Evolutionary conservation across 148 eudicot genomes (phyloP), one percentile per base, ranked within the genome.

Genomic region (Spergularia marina): DNA sequence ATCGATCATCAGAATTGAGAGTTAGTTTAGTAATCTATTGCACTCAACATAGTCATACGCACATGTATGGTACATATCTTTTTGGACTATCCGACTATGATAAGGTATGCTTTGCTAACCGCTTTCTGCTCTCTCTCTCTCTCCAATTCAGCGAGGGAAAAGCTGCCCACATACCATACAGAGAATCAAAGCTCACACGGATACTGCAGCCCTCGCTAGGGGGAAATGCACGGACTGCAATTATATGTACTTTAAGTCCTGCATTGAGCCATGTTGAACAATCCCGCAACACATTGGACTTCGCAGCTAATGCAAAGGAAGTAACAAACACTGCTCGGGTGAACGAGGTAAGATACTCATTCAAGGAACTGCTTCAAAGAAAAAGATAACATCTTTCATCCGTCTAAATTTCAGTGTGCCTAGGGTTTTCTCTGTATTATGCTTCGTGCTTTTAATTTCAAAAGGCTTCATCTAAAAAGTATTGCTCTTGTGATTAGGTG

Each of bases 221-320:
- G 49, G 99, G 99, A 79, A 92, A 96, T 80, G 96, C 99, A 64
- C 83, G 98, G 20, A 96, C 99, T 55, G 99, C 99, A 60, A 96
- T 96, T n/a, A 87, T 96, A 60, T 96, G 99, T 82, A 96, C 99
- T 17, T 78, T 96, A 80, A 96, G 99, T 82, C 97, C 99, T 66
- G 99, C 99, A 78, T 67, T 96, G 73, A 96, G 97, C 79, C 98
- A 92, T 83, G 86, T 89, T 73, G 99, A 96, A 40, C 99, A 96
- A 83, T 92, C 99, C 66, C 86, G 98, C 55, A 89, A 92, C 78
- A 92, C 99, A n/a, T 86, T 96, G 67, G 77, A 79, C 59, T 96
- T 96, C 87, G 99, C 99, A 75, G 89, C 88, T 39, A 96, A 87
- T 77, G 99, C 99, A 70, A 96, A 92, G 86, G 99, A 96, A 79